Evolutionary conservation across 192 early-diverging fungal species (phyloP).

Genomic region (Chytriomyces sp.): DNA sequence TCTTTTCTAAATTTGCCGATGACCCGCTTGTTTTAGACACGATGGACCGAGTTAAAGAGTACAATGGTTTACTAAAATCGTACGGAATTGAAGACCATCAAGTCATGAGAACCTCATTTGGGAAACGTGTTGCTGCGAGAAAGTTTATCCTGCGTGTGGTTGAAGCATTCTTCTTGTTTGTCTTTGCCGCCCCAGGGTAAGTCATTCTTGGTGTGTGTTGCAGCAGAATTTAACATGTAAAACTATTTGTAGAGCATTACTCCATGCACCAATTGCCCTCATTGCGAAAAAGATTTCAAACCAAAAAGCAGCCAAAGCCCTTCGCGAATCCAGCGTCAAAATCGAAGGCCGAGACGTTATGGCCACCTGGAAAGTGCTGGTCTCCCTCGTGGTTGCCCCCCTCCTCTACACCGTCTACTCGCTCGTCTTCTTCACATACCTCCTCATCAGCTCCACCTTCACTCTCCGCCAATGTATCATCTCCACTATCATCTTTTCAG

Average conservation of each 20-base stretch:
- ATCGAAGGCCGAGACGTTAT: slow-evolving; percentile 94
- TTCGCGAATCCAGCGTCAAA: slow-evolving; percentile 88
- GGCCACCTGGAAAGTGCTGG: slow-evolving; percentile 88
- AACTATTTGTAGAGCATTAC: slow-evolving; percentile 7
- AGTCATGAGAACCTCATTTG: slow-evolving; percentile 80
- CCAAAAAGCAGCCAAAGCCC: slow-evolving; percentile 26
- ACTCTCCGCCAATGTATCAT: slow-evolving; percentile 40
- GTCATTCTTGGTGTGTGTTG: slow-evolving; percentile 8
- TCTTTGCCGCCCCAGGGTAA: slow-evolving; percentile 86
- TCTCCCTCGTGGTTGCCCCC: slow-evolving; percentile 77
- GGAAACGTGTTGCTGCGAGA: slow-evolving; percentile 46
- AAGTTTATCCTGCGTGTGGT: slow-evolving; percentile 70
- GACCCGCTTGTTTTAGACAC: slow-evolving; percentile 82
- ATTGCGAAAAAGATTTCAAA: slow-evolving; percentile 32
- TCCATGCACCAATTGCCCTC: slow-evolving; percentile 34
- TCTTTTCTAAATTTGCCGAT: slow-evolving; percentile 70
- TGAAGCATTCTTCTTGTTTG: slow-evolving; percentile 73
- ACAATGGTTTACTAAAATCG: slow-evolving; percentile 87
- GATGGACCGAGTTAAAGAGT: slow-evolving; percentile 75
- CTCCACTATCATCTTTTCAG: slow-evolving; percentile 46
- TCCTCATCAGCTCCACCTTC: slow-evolving; percentile 47
- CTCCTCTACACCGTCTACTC: slow-evolving; percentile 75
- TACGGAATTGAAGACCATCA: slow-evolving; percentile 98
- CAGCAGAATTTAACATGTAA: neutral
- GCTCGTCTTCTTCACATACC: slow-evolving; percentile 65